Evolutionary conservation across 139 green algal genomes (phyloP), one percentile per base, ranked within the genome.

Genomic region (Deuterostichococcus epilithicus): DNA sequence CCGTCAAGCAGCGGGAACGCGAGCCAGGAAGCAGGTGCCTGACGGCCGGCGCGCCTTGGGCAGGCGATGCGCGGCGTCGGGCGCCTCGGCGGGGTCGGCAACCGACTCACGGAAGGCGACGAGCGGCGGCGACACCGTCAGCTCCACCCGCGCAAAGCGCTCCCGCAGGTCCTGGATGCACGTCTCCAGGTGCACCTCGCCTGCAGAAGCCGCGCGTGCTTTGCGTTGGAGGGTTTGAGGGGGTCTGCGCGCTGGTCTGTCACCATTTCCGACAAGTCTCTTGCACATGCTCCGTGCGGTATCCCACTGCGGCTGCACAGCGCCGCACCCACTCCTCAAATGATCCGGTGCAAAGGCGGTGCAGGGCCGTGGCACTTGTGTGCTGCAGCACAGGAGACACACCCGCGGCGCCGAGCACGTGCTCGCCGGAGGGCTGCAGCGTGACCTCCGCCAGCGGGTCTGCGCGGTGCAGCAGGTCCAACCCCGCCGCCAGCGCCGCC

Each of bases 181-280:
- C 5, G 92, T 97, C 87, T 98, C 92, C 73, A 99, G 81, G 86
- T 99, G 96, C 71, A 99, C 95, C 83, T 99, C 96, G 0, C 96
- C 96, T 73, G 94, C 58, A 68, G 63, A 34, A 1, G 25, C 44
- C 34, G 5, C 59, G 18, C 45, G 18, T 13, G 15, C n/a, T n/a
- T n/a, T n/a, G n/a, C n/a, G n/a, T n/a, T n/a, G n/a, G n/a, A n/a
- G n/a, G n/a, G n/a, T n/a, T n/a, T n/a, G n/a, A n/a, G n/a, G n/a
- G n/a, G n/a, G n/a, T n/a, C n/a, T n/a, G n/a, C n/a, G n/a, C n/a
- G n/a, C n/a, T n/a, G n/a, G n/a, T n/a, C n/a, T n/a, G n/a, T n/a
- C n/a, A n/a, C n/a, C n/a, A n/a, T n/a, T n/a, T n/a, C n/a, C n/a
- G n/a, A n/a, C n/a, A n/a, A n/a, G n/a, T n/a, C n/a, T n/a, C n/a